Conservation (phyloP, 768 basidiomycete genomes). For the Daedaleopsis sinensis region DNA sequence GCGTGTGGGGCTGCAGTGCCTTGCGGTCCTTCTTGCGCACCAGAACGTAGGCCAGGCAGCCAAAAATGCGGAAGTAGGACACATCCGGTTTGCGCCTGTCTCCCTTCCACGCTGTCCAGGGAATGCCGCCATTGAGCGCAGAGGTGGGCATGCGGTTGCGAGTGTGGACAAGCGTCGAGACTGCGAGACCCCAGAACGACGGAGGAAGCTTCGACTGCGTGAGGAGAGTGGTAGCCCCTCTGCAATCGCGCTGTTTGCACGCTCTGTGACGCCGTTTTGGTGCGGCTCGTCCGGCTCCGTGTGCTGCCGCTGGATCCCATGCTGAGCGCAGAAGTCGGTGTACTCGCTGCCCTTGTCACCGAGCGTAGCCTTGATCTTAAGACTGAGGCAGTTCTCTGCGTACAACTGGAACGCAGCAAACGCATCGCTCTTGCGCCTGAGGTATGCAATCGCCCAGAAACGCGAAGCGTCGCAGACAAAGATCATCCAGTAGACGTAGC, state of each 20-base stretch:
- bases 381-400: no score
- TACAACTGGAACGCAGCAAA: no score
- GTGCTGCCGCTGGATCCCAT: no score
- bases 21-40: conserved; percentile 39
- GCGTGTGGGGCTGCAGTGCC: conserved; percentile 22
- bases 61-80: conserved; percentile 38
- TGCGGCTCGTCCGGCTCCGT: no score
- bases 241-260: no score
- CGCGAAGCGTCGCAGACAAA: no score
- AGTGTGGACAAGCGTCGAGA: conserved; percentile 3
- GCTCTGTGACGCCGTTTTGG: no score
- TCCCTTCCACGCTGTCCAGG: conserved; percentile 1
- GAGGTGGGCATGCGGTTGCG: conserved; percentile 6
- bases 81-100: conserved; percentile 29
- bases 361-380: no score
- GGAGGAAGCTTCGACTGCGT: conserved; percentile 8
- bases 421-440: no score
- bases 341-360: no score
- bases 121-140: background rate
- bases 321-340: no score
- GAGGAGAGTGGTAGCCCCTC: conserved; percentile 5
- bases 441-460: conserved; percentile 4
- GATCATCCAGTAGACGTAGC: conserved; percentile 15
- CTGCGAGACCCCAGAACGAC: background rate
- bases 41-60: conserved; percentile 43